A percentile compares a stretch with the other conserved stretches of the same genome.
These are phyloP conservation scores for Cyphellophora attinorum DNA, from an alignment of 2,329 filamentous ascomycete species.

Conservation along the genomic window DNA sequence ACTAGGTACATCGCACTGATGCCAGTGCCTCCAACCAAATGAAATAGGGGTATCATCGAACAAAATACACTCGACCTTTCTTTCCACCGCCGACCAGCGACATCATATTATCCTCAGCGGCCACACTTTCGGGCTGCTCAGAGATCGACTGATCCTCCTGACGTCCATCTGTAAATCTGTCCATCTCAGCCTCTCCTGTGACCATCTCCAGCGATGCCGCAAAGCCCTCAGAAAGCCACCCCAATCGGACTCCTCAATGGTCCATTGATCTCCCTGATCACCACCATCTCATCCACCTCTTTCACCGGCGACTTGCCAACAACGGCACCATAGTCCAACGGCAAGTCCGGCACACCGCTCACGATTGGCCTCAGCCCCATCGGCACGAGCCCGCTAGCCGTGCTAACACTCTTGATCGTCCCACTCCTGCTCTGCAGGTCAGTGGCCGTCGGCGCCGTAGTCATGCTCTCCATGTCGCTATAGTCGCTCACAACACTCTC, in stretches of 20 bases:
- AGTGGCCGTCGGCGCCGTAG: conserved; percentile 10
- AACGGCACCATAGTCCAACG: conserved; percentile 8
- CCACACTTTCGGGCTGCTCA: no score
- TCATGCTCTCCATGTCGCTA: conserved; percentile 13
- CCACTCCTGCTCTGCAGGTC: conserved; percentile 13
- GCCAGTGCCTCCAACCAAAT: no score
- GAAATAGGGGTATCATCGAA: no score
- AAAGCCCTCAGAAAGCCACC: conserved; percentile 13
- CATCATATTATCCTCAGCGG: no score
- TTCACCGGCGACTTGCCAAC: conserved; percentile 4
- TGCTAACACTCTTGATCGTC: conserved; percentile 9
- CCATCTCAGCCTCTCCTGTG: no score
- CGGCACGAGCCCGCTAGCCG: conserved; percentile 6
- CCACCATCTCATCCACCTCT: conserved; percentile 3
- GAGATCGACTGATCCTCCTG: no score
- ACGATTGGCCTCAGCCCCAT: conserved; percentile 4
- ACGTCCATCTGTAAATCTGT: no score
- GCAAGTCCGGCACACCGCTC: conserved; percentile 10
- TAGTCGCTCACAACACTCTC: conserved; percentile 14
- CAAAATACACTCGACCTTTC: no score
- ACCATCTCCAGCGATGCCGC: no score
- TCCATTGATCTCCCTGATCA: conserved; percentile 14
- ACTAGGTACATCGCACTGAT: no score
- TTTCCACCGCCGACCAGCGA: no score
- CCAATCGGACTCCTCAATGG: conserved; percentile 15